Conservation (phyloP, 2,329 filamentous ascomycete genomes). For the Cordyceps cateniannulata region DNA sequence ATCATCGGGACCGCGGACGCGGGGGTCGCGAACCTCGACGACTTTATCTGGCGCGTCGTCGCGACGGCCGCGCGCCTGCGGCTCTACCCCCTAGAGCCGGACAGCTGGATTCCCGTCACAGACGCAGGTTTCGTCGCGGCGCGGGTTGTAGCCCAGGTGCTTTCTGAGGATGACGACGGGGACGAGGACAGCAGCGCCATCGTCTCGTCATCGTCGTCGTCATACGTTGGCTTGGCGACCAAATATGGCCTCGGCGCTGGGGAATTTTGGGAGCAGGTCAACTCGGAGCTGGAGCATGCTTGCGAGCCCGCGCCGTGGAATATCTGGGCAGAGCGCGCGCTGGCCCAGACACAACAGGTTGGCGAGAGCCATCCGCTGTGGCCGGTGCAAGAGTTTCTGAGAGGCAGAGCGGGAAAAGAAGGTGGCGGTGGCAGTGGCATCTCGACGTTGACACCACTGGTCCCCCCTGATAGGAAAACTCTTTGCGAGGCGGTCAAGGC, state of each 20-base stretch:
- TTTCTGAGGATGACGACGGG: background rate
- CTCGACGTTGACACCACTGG: background rate
- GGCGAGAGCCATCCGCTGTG: slow-evolving; percentile 19
- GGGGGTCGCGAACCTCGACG: slow-evolving; percentile 20
- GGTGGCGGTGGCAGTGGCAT: background rate
- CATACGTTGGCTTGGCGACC: slow-evolving; percentile 6
- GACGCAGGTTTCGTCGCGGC: slow-evolving; percentile 16
- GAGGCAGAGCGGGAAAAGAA: background rate
- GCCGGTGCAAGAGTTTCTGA: slow-evolving; percentile 17
- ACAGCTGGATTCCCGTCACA: slow-evolving; percentile 4
- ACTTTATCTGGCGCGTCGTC: slow-evolving; percentile 17
- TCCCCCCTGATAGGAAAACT: background rate
- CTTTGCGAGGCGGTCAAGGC: background rate
- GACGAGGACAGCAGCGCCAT: background rate
- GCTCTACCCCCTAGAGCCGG: slow-evolving; percentile 11
- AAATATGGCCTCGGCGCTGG: slow-evolving; percentile 14
- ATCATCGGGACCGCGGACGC: slow-evolving; percentile 17
- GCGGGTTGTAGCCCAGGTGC: slow-evolving; percentile 9
- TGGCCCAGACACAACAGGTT: slow-evolving; percentile 5
- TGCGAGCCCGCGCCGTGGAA: slow-evolving; percentile 14
- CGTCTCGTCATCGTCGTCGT: too few species aligned
- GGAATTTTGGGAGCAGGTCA: slow-evolving; percentile 18
- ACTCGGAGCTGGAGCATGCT: slow-evolving; percentile 8
- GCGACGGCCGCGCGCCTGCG: slow-evolving; percentile 14
- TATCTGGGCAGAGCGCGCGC: slow-evolving; percentile 14